These are phyloP conservation scores for Globisporangium nagaii DNA, from an alignment of 352 stramenopile genomes.

Conservation along the genomic window DNA sequence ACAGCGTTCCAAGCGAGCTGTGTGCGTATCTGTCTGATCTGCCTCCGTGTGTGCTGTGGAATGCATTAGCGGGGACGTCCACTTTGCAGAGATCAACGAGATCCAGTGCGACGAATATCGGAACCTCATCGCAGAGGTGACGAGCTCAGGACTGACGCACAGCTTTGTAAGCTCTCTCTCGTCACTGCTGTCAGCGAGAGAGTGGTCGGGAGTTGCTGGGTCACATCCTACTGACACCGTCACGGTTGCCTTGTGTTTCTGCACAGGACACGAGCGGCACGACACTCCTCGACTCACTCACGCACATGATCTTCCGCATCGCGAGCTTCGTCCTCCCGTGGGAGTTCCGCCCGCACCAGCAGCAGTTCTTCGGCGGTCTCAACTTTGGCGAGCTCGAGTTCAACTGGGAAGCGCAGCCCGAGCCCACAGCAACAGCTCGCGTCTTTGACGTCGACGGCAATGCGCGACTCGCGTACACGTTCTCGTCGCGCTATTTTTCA, in stretches of 20 bases:
- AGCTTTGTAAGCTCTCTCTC: conserved; percentile 20
- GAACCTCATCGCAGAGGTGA: conserved; percentile 79
- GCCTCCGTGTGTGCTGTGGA: neutral
- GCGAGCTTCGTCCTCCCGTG: conserved; percentile 66
- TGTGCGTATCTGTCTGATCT: neutral
- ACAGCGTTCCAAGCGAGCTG: too few relatives aligned
- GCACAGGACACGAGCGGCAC: conserved; percentile 53
- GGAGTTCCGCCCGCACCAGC: conserved; percentile 52
- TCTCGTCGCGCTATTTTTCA: conserved; percentile 20
- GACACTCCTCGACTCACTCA: conserved; percentile 36
- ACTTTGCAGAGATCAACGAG: conserved; percentile 90
- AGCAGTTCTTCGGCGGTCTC: conserved; percentile 75
- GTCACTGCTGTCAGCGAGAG: too few relatives aligned
- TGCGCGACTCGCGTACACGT: conserved; percentile 16
- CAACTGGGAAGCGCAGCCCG: conserved; percentile 57
- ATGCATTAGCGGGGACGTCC: conserved; percentile 79
- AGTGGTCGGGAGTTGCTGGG: too few relatives aligned
- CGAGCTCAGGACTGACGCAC: conserved; percentile 92
- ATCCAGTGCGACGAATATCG: conserved; percentile 74
- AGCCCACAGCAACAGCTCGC: conserved; percentile 18
- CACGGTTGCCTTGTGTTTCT: too few relatives aligned
- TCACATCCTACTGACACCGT: too few relatives aligned
- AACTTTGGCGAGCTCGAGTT: conserved; percentile 92
- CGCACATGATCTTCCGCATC: conserved; percentile 56
- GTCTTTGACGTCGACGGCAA: conserved; percentile 17